phyloP scores from a whole-genome alignment of 352 stramenopile genomes.

The Phytophthora tubulina region DNA sequence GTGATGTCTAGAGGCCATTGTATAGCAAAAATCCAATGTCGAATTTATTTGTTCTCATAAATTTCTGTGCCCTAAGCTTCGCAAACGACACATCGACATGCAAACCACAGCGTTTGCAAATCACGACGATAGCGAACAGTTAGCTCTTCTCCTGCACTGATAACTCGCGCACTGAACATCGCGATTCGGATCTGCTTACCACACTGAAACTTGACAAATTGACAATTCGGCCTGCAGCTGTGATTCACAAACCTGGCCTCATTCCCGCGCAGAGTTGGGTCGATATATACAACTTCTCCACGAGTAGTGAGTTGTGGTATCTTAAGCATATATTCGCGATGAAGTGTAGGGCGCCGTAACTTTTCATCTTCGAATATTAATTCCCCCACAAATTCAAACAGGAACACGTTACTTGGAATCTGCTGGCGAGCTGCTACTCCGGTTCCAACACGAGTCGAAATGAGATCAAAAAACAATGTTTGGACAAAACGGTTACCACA shows the following conservation, averaged over 20 bases:
- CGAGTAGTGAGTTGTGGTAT: neutral
- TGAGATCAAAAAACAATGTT: no score
- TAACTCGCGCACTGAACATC: neutral
- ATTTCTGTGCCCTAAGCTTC: neutral
- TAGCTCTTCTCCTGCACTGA: neutral
- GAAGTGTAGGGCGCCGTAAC: no score
- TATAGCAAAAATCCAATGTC: no score
- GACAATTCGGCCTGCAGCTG: neutral
- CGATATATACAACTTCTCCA: neutral
- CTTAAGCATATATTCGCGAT: neutral
- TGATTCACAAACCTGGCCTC: neutral
- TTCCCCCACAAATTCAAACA: no score
- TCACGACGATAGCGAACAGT: neutral
- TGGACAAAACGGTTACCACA: no score
- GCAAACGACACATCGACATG: neutral
- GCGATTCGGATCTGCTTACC: neutral
- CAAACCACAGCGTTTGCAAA: neutral
- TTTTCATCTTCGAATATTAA: no score
- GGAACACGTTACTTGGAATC: no score
- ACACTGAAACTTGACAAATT: neutral
- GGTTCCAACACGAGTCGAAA: no score
- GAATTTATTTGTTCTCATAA: neutral
- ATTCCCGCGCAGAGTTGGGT: neutral
- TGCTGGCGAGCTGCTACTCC: no score
- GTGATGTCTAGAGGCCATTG: no score